A percentile compares a stretch with the other conserved stretches of the same genome.
Conservation (phyloP, 169 alveolate species). For the Ichthyophthirius multifiliis region DNA sequence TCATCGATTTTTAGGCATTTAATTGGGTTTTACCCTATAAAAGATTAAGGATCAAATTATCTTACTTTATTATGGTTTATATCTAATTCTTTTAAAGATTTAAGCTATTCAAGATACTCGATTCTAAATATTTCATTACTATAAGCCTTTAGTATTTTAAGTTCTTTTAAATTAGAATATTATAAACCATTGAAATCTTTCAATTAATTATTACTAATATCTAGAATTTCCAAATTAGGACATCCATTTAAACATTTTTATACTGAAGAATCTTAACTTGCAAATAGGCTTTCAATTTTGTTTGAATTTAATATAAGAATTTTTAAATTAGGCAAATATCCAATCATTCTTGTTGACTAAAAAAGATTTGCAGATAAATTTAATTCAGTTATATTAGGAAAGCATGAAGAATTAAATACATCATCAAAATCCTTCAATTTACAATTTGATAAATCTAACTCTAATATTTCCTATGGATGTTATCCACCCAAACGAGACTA, state of each 20-base stretch:
- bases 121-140: constrained; percentile 62
- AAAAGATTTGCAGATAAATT: constrained; percentile 59
- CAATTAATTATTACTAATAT: constrained; percentile 55
- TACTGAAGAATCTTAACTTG: constrained; percentile 43
- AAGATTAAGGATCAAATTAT: constrained; percentile 59
- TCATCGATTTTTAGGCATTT: constrained; percentile 61
- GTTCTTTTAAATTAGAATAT: constrained; percentile 49
- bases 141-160: constrained; percentile 60
- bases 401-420: constrained; percentile 55
- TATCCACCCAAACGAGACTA: constrained; percentile 54
- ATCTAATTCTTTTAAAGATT: constrained; percentile 56
- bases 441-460: constrained; percentile 55
- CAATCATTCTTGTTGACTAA: constrained; percentile 57
- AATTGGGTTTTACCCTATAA: constrained; percentile 26
- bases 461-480: constrained; percentile 42
- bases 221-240: constrained; percentile 66
- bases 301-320: constrained; percentile 50
- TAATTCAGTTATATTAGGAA: constrained; percentile 70
- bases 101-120: constrained; percentile 50
- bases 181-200: constrained; percentile 62
- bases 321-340: constrained; percentile 60
- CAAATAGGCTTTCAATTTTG: constrained; percentile 60
- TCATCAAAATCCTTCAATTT: constrained; percentile 75
- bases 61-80: constrained; percentile 58
- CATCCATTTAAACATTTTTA: constrained; percentile 64